Evolutionary conservation across 2,329 filamentous ascomycete genomes (phyloP), one percentile per base, ranked within the genome.

Genomic region (Tolypocladium guangdongense): DNA sequence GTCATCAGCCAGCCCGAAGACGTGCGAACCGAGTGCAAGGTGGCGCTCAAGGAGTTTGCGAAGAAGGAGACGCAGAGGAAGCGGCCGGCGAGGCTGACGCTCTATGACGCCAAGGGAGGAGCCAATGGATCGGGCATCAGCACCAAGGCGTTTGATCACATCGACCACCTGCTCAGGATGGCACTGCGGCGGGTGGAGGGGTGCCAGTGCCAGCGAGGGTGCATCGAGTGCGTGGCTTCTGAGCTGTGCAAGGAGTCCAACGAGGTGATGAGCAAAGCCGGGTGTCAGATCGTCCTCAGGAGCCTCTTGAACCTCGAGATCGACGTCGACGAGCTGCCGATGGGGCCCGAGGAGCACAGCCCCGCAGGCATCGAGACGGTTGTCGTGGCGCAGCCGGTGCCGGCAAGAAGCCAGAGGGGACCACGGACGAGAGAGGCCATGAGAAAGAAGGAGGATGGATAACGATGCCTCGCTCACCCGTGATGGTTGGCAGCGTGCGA

Each of bases 101-200:
- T 99, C 63, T 99, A 97, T 69, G 93, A 97, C 66, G 86, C 90
- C 3, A 96, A 95, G 69, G 93, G 93, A 8, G 92, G 92, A 0
- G 79, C 87, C 0, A 80, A 82, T 45, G 92, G 92, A 0, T 87
- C 83, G 0, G 93, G 93, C 0, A 95, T 96, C 60, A 90, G 87
- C 57, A 88, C 86, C 39, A 96, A 96, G 66, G 92, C 90, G 0
- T 97, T 97, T 63, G 92, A 97, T 63, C 95, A 95, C 63, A 77
- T 96, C 22, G 90, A 96, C 62, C 67, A 86, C 36, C 72, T 97
- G 36, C 77, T 97, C 1, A 73, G 74, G 22, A 86, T 91, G 64
- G 92, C 91, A 0, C 78, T 93, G 38, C 76, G 82, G 54, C 77
- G 93, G 8, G 83, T 97, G 7, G 83, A 88, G 63, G 77, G 74